Evolutionary conservation across 176 grass and related monocot species (phyloP).

Genomic region (Calamus simplicifolius): DNA sequence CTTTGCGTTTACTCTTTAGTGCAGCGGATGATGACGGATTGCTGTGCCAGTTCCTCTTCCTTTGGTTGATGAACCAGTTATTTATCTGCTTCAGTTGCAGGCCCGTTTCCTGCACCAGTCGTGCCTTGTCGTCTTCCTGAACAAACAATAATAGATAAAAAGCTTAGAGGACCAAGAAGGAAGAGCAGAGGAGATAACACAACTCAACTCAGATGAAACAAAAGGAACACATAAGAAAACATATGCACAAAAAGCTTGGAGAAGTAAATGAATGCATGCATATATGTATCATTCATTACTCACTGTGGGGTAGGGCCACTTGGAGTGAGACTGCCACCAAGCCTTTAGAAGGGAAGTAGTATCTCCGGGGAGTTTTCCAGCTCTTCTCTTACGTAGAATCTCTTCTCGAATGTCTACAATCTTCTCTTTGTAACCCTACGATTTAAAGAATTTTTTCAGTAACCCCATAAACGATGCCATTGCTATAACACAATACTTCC

Average conservation of each 20-base stretch:
- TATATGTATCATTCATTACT: not conserved
- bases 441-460: not conserved
- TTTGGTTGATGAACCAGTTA: conserved; percentile 26
- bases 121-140: conserved; percentile 16
- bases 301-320: conserved; percentile 18
- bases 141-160: not conserved
- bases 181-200: not conserved
- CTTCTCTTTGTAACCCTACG: conserved; percentile 13
- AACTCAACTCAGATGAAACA: not conserved
- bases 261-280: not conserved
- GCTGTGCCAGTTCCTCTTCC: conserved; percentile 23
- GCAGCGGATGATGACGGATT: conserved; percentile 3
- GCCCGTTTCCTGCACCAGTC: conserved; percentile 14
- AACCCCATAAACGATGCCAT: not conserved
- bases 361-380: conserved; percentile 17
- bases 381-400: conserved; percentile 14
- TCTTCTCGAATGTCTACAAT: conserved; percentile 19
- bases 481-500: not conserved
- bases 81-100: conserved; percentile 19
- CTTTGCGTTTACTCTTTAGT: conserved; percentile 5
- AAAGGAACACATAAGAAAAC: too few species aligned
- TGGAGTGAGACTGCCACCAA: conserved; percentile 20
- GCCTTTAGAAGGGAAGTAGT: conserved; percentile 7
- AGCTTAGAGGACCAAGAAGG: not conserved
- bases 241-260: too few species aligned